Conservation (phyloP, 129 eudicot genomes). For the Helichrysum umbraculigerum region DNA sequence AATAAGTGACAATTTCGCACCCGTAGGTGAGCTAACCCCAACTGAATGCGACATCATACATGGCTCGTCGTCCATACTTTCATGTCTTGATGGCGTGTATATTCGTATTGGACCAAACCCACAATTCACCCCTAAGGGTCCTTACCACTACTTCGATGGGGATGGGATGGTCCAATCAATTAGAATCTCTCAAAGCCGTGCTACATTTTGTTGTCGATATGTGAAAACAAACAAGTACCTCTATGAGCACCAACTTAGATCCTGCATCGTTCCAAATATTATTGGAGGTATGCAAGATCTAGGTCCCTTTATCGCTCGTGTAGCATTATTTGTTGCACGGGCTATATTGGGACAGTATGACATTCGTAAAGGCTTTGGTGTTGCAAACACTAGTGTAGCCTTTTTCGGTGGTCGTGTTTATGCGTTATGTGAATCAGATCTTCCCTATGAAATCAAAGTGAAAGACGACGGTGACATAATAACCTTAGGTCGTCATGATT, state of each 20-base stretch:
- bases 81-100: conserved; percentile 48
- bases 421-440: conserved; percentile 12
- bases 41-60: conserved; percentile 17
- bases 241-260: conserved; percentile 27
- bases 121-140: conserved; percentile 55
- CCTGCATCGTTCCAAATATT: conserved; percentile 35
- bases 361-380: conserved; percentile 11
- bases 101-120: conserved; percentile 75
- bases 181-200: conserved; percentile 37
- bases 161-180: conserved; percentile 66
- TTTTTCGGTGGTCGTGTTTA: neutral
- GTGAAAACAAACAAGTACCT: conserved; percentile 48
- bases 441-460: conserved; percentile 20
- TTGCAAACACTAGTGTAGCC: conserved; percentile 17
- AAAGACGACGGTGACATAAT: conserved; percentile 18
- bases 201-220: conserved; percentile 57
- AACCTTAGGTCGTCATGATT: conserved; percentile 10
- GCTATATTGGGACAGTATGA: neutral
- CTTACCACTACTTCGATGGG: conserved; percentile 63
- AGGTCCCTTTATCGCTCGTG: conserved; percentile 10
- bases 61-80: neutral
- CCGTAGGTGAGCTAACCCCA: conserved; percentile 13
- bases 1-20: conserved; percentile 19
- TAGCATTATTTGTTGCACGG: neutral
- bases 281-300: conserved; percentile 31